Evolutionary conservation across 306 rosid genomes (phyloP), one percentile per base, ranked within the genome.

Genomic region (Prunus mongolica): DNA sequence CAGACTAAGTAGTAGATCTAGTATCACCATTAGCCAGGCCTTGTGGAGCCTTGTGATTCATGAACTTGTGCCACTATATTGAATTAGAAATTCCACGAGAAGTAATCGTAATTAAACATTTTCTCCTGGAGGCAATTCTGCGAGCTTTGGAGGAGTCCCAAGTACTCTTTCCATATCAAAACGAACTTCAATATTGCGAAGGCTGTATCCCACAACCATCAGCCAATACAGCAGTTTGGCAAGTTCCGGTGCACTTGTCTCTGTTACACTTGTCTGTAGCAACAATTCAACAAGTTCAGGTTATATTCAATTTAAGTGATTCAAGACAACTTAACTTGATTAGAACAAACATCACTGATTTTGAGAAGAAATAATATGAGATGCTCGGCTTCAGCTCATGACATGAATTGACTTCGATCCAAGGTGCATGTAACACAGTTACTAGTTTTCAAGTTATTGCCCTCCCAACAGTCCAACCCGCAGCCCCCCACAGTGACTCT

Each of bases 161-260:
- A 95, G 97, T 81, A 95, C 93, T 80, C 99, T 79, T 83, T 95
- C 99, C 99, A 95, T 92, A 77, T 95, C 97, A 69, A 81, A 88
- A 24, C 97, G 97, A 86, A 95, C 97, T 86, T 95, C 99, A 30
- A 95, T 92, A 82, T 92, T 90, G 74, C 99, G 97, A 66, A 95
- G 78, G 87, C 99, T 86, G 85, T 95, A 95, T 34, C 97, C 97
- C 1, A 95, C 99, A 72, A 95, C 97, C 97, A 95, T 95, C 74
- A 95, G 82, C 99, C 99, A 92, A 78, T 83, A 95, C 49, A 95
- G 87, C 83, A 95, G 89, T 78, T 92, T 95, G 5, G 89, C 97
- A 47, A 95, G 92, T 83, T 95, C 99, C 3, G 96, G 81, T 45
- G 97, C 93, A 58, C 87, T 89, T 7, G 97, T 84, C 87, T 91